Conservation (phyloP, 768 basidiomycete species). For the Mycena epipterygia region DNA sequence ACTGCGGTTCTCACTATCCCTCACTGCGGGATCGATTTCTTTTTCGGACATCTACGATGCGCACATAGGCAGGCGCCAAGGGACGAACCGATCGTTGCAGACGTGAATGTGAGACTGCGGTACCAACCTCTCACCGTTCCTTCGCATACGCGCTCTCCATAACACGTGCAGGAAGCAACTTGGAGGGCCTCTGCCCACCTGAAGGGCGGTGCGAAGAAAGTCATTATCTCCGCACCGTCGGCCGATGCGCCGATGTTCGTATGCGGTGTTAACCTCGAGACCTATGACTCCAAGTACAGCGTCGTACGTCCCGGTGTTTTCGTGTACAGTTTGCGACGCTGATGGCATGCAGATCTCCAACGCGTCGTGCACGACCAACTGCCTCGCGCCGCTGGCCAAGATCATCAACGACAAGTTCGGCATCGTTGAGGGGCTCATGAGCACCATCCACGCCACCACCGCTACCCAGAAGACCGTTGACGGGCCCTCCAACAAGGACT, state of each 20-base stretch:
- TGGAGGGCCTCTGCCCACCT: slow-evolving; percentile 93
- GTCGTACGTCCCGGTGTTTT: slow-evolving; percentile 69
- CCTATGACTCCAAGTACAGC: slow-evolving; percentile 89
- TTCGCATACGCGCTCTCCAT: no score
- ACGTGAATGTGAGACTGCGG: no score
- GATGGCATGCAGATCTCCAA: slow-evolving; percentile 82
- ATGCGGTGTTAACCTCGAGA: slow-evolving; percentile 94
- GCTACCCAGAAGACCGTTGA: slow-evolving; percentile 97
- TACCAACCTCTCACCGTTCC: no score
- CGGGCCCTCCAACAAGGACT: slow-evolving; percentile 95
- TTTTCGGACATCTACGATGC: no score
- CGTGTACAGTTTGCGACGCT: not conserved
- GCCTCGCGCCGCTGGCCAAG: slow-evolving; percentile 98
- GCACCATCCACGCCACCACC: slow-evolving; percentile 97
- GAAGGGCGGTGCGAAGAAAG: slow-evolving; percentile 99
- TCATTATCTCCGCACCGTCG: slow-evolving; percentile 99
- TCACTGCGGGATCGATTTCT: no score
- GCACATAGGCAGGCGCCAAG: no score
- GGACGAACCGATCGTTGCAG: no score
- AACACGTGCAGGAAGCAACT: no score
- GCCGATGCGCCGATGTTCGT: slow-evolving; percentile 97
- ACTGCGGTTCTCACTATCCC: no score
- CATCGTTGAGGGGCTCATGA: slow-evolving; percentile 98
- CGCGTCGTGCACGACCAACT: slow-evolving; percentile 99
- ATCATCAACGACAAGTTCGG: slow-evolving; percentile 97